These are phyloP conservation scores for Penicillium sp. DNA, from an alignment of 2,329 filamentous ascomycete species.

Conservation along the genomic window DNA sequence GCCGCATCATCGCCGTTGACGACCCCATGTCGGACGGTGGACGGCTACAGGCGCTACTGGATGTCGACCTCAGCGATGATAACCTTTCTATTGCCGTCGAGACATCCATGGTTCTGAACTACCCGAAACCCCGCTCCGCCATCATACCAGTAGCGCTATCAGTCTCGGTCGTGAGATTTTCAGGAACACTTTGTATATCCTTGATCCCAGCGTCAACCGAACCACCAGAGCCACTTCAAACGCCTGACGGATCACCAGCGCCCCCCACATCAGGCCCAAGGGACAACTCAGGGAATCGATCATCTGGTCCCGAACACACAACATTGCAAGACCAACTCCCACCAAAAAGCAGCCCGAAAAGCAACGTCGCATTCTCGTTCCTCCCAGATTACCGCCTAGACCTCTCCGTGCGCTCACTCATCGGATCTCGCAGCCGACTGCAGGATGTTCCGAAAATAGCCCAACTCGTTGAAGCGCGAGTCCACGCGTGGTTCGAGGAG, in stretches of 20 bases:
- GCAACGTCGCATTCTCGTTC: constrained; percentile 93
- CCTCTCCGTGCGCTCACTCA: constrained; percentile 62
- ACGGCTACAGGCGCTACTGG: constrained; percentile 88
- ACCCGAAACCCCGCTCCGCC: constrained; percentile 83
- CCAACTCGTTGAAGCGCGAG: constrained; percentile 61
- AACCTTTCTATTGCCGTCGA: constrained; percentile 93
- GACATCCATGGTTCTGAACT: constrained; percentile 91
- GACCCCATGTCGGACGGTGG: constrained; percentile 61
- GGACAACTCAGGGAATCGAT: neutral
- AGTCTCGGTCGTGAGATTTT: constrained; percentile 90
- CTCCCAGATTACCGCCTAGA: constrained; percentile 63
- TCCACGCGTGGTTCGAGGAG: constrained; percentile 67
- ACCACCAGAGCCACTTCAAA: constrained; percentile 36
- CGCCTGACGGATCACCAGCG: constrained; percentile 33
- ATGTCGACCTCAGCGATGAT: constrained; percentile 87
- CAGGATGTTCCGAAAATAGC: constrained; percentile 67
- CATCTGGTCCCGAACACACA: constrained; percentile 8
- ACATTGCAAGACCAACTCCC: constrained; percentile 15
- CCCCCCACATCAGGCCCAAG: constrained; percentile 22
- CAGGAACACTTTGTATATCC: constrained; percentile 87
- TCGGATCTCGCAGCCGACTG: constrained; percentile 60
- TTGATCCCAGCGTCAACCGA: constrained; percentile 69
- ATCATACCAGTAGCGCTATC: constrained; percentile 88
- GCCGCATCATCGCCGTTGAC: constrained; percentile 82
- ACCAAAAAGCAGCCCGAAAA: constrained; percentile 60